phyloP scores from a whole-genome alignment of 2,329 filamentous ascomycete genomes.

The Fusarium brachygibbosum region DNA sequence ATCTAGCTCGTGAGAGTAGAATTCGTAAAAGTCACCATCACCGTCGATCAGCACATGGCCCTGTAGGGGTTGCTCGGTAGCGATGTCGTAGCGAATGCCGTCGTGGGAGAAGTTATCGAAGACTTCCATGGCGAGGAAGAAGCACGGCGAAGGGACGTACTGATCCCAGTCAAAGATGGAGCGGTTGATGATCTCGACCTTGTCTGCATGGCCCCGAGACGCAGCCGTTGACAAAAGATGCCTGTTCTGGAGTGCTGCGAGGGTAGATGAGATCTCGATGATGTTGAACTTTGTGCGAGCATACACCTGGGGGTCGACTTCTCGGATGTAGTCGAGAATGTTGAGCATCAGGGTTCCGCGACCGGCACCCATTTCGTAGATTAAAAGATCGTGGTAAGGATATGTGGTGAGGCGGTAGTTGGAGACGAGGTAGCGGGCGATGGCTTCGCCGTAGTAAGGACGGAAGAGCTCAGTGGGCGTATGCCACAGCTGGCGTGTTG shows the following conservation, averaged over 20 bases:
- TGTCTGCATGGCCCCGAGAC: conserved; percentile 80
- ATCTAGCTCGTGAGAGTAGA: conserved; percentile 85
- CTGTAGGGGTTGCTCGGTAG: conserved; percentile 86
- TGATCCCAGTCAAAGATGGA: conserved; percentile 95
- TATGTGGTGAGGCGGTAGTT: conserved; percentile 97
- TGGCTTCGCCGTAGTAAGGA: conserved; percentile 95
- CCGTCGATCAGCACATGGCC: conserved; percentile 88
- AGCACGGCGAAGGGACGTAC: conserved; percentile 92
- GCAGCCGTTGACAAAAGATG: conserved; percentile 76
- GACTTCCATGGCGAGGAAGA: conserved; percentile 97
- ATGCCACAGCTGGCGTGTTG: conserved; percentile 93
- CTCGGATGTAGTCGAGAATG: conserved; percentile 95
- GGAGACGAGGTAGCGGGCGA: conserved; percentile 93
- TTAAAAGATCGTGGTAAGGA: conserved; percentile 95
- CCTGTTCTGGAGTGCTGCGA: conserved; percentile 82
- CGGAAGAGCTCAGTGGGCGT: conserved; percentile 97
- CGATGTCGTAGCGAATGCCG: conserved; percentile 87
- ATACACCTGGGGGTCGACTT: conserved; percentile 91
- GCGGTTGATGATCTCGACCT: conserved; percentile 94
- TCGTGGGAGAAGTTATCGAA: conserved; percentile 99
- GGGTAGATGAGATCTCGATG: conserved; percentile 90
- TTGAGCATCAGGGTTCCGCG: conserved; percentile 99
- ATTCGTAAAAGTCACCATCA: conserved; percentile 93
- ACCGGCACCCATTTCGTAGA: conserved; percentile 98
- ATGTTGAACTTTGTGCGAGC: conserved; percentile 93